Evolutionary conservation across 495 filamentous ascomycete species (phyloP), one percentile per base, ranked within the genome.

Genomic region (Podospora fimiseda): DNA sequence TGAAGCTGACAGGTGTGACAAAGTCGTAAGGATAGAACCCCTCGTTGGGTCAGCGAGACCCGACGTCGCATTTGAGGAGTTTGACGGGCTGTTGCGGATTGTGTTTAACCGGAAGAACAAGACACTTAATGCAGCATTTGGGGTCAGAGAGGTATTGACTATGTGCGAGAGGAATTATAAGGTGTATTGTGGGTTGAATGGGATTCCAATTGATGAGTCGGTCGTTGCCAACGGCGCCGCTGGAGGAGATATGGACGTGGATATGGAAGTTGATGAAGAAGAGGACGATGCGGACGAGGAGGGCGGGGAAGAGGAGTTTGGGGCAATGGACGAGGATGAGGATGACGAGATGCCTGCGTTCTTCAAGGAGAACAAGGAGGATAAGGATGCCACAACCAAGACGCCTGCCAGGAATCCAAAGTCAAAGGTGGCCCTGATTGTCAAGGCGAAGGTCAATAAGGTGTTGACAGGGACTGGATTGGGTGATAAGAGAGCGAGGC

Each of bases 31-130:
- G 33, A 66, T 67, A 45, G 63, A 68, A 30, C 65, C 65, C 0
- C 50, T 63, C 20, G 58, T 80, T 24, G 90, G 90, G 3, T 68
- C 66, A 2, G 77, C 79, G 13, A 68, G 90, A 18, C 93, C 92
- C 42, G 81, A 87, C 52, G 86, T 96, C 46, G 87, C 82, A 58
- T 96, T 91, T 65, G 88, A 94, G 44, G 92, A 97, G 70, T 96
- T 90, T 83, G 92, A 97, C 65, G 92, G 92, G 0, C 72, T 97
- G 55, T 64, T 97, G 58, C 69, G 92, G 44, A 84, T 97, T 33
- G 83, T 79, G 45, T 97, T 97, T 48, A 69, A 71, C 57, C 67
- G 66, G 21, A 85, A 85, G 66, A 80, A 79, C 60, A 73, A 74
- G 52, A 94, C 89, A 9, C 73, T 96, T 33, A 77, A 88, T 21